Percentiles rank a stretch among this genome's conserved stretches.
phyloP scores from a whole-genome alignment of 176 grass and related monocot species.

The Carex pumila region DNA sequence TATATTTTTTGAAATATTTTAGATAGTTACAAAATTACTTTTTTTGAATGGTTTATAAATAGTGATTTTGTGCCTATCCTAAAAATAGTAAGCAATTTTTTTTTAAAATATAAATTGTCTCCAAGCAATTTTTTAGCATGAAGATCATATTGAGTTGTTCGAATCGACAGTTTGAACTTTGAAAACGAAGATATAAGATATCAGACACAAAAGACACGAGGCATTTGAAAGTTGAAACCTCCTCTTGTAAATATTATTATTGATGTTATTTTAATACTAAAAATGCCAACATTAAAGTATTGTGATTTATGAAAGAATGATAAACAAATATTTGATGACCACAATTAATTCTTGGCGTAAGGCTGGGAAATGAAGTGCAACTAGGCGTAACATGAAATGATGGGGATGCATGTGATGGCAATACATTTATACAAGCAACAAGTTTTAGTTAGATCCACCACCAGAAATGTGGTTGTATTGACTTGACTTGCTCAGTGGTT shows the following conservation, averaged over 20 bases:
- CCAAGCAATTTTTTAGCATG: too few relatives aligned
- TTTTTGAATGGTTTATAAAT: too few relatives aligned
- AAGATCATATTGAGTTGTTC: too few relatives aligned
- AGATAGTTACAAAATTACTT: too few relatives aligned
- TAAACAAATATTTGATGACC: not conserved
- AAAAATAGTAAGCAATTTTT: too few relatives aligned
- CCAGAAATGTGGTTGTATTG: conserved; percentile 13
- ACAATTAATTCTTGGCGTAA: not conserved
- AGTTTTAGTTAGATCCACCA: conserved; percentile 18
- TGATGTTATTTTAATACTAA: not conserved
- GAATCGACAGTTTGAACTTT: too few relatives aligned
- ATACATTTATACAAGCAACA: not conserved
- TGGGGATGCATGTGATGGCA: not conserved
- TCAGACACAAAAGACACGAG: too few relatives aligned
- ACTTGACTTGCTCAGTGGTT: conserved; percentile 1
- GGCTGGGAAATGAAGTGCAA: not conserved
- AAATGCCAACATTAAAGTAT: not conserved
- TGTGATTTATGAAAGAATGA: not conserved
- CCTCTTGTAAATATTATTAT: not conserved
- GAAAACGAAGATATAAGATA: too few relatives aligned
- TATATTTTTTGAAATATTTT: too few relatives aligned
- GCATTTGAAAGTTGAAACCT: too few relatives aligned
- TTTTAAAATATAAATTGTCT: too few relatives aligned
- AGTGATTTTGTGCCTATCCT: too few relatives aligned
- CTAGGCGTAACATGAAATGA: not conserved